These are phyloP conservation scores for Debaryomyces psychrophilus DNA, from an alignment of 1,139 yeast species.

Conservation along the genomic window DNA sequence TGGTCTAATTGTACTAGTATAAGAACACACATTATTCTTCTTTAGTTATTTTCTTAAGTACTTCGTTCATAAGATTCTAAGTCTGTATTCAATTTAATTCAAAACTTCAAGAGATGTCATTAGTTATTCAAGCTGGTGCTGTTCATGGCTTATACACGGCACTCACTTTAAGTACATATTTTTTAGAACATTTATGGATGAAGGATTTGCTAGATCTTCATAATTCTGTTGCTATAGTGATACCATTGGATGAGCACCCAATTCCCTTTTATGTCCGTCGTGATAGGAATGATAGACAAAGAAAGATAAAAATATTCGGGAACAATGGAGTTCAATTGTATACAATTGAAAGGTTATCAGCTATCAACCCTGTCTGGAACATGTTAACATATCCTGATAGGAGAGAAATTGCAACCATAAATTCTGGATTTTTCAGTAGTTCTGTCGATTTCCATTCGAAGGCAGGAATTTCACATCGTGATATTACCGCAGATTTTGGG, in stretches of 20 bases:
- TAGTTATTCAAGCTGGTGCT: constrained; percentile 45
- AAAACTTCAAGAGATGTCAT: constrained; percentile 18
- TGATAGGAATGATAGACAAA: constrained; percentile 48
- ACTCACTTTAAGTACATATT: constrained; percentile 40
- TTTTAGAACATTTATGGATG: constrained; percentile 42
- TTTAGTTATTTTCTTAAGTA: neutral
- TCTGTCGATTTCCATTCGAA: constrained; percentile 56
- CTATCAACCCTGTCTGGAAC: constrained; percentile 56
- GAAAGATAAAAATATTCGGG: constrained; percentile 51
- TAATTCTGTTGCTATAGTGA: constrained; percentile 37
- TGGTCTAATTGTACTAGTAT: neutral
- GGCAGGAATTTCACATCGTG: constrained; percentile 49
- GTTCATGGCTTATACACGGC: constrained; percentile 43
- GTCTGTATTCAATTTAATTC: neutral
- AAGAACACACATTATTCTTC: neutral
- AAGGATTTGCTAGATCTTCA: constrained; percentile 38
- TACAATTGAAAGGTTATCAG: constrained; percentile 55
- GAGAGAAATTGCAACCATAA: constrained; percentile 53
- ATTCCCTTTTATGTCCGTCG: constrained; percentile 49
- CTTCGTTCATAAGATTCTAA: neutral
- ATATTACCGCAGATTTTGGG: constrained; percentile 35
- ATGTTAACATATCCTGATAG: constrained; percentile 49
- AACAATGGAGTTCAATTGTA: constrained; percentile 43
- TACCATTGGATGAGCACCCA: constrained; percentile 44
- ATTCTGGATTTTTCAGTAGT: constrained; percentile 49